Percentiles rank a stretch among this genome's conserved stretches.
phyloP scores from a whole-genome alignment of 768 basidiomycete genomes.

The Lactarius sanguifluus region DNA sequence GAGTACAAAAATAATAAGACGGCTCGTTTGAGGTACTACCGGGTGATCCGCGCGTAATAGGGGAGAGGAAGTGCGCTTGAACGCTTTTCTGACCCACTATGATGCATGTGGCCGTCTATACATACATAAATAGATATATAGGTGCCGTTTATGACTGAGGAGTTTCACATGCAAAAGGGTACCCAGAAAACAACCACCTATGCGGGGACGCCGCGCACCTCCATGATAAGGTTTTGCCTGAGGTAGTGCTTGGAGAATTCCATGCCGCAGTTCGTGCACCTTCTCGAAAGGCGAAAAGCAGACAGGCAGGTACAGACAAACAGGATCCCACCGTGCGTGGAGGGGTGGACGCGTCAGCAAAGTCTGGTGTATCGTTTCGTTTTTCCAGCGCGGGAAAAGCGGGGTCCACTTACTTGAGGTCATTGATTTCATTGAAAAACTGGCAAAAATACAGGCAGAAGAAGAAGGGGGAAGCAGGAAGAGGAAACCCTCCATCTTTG shows the following conservation, averaged over 20 bases:
- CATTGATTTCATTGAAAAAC: conserved; percentile 43
- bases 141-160: not conserved
- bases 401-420: conserved; percentile 38
- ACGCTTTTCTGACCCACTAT: not conserved
- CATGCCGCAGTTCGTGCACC: conserved; percentile 43
- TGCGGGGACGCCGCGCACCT: conserved; percentile 41
- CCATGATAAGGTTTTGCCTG: conserved; percentile 43
- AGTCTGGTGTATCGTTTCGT: not conserved
- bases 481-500: conserved; percentile 14
- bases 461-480: not conserved
- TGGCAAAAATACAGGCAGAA: conserved; percentile 17
- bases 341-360: conserved; percentile 10
- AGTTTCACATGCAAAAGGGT: not conserved
- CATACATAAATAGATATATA: not conserved
- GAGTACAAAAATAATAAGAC: not conserved
- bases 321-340: conserved; percentile 8
- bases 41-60: not conserved
- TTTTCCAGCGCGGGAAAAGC: not conserved
- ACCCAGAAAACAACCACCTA: conserved; percentile 26
- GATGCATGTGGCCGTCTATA: not conserved
- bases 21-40: not conserved
- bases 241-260: conserved; percentile 45
- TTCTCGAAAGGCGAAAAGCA: conserved; percentile 16
- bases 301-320: not conserved
- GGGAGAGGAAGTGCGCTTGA: not conserved